phyloP scores from a whole-genome alignment of 768 basidiomycete genomes.

The Mycena venus region DNA sequence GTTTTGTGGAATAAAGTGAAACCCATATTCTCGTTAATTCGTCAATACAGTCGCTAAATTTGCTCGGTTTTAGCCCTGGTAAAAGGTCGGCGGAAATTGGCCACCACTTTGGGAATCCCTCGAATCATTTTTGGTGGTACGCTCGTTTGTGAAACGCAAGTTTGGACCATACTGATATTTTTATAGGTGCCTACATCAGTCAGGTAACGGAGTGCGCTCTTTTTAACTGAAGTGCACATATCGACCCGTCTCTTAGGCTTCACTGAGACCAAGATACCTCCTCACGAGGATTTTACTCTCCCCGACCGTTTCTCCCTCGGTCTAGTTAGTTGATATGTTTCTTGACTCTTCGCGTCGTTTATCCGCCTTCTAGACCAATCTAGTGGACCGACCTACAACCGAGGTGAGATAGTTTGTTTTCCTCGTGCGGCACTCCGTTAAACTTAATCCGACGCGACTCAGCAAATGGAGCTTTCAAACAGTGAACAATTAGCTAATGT shows the following conservation, averaged over 20 bases:
- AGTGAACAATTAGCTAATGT: slow-evolving; percentile 69
- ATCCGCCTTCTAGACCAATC: slow-evolving; percentile 69
- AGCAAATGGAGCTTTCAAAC: slow-evolving; percentile 69
- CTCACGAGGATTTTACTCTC: slow-evolving; percentile 72
- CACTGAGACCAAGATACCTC: slow-evolving; percentile 63
- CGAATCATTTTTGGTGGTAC: slow-evolving; percentile 83
- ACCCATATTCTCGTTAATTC: background rate
- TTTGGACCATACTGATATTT: background rate
- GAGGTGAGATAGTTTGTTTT: slow-evolving; percentile 56
- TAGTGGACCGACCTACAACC: slow-evolving; percentile 77
- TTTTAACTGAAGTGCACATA: background rate
- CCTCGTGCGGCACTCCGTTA: background rate
- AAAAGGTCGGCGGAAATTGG: slow-evolving; percentile 75
- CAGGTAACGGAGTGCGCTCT: slow-evolving; percentile 56
- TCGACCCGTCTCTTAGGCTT: slow-evolving; percentile 57
- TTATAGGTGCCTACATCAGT: slow-evolving; percentile 66
- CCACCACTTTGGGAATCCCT: slow-evolving; percentile 84
- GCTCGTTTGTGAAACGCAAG: background rate
- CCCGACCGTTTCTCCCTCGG: slow-evolving; percentile 73
- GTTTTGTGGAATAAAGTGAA: slow-evolving; percentile 89
- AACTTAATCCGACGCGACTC: background rate
- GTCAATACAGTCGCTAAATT: background rate
- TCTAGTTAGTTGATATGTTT: slow-evolving; percentile 60
- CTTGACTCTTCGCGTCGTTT: background rate
- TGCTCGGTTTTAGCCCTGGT: slow-evolving; percentile 70